A percentile compares a stretch with the other conserved stretches of the same genome.
phyloP scores from a whole-genome alignment of 345 rosid species.

The Citrus inodora region DNA sequence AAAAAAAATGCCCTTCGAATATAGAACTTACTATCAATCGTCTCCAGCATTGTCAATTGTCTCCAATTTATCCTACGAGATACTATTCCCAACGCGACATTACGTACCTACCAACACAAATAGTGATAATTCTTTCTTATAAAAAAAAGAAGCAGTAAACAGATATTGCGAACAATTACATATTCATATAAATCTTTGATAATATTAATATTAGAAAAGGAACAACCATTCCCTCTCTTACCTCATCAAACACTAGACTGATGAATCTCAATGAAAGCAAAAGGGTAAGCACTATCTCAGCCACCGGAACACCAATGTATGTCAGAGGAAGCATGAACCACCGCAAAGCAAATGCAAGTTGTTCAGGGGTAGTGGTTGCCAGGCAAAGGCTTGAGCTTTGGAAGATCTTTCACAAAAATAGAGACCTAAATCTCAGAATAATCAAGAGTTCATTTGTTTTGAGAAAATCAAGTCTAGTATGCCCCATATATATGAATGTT shows the following conservation, averaged over 20 bases:
- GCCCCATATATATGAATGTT: neutral
- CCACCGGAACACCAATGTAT: constrained; percentile 72
- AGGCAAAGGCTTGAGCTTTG: constrained; percentile 92
- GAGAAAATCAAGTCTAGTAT: neutral
- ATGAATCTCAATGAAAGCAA: constrained; percentile 87
- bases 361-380: constrained; percentile 93
- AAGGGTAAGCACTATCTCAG: constrained; percentile 84
- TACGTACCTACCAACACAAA: constrained; percentile 54
- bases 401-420: constrained; percentile 57
- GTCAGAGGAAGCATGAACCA: constrained; percentile 86
- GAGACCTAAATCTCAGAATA: constrained; percentile 21
- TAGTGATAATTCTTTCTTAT: too few relatives aligned
- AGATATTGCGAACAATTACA: neutral
- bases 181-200: neutral
- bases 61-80: constrained; percentile 92
- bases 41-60: constrained; percentile 72
- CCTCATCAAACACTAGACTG: constrained; percentile 90
- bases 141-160: neutral
- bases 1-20: neutral
- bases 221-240: constrained; percentile 16
- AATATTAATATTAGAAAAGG: neutral
- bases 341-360: constrained; percentile 76
- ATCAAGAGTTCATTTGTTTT: constrained; percentile 10
- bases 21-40: constrained; percentile 63
- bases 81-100: constrained; percentile 83